Percentiles rank a stretch among this genome's conserved stretches.
Evolutionary conservation across 169 alveolate species (phyloP).

Genomic region (Amoebophrya sp.): DNA sequence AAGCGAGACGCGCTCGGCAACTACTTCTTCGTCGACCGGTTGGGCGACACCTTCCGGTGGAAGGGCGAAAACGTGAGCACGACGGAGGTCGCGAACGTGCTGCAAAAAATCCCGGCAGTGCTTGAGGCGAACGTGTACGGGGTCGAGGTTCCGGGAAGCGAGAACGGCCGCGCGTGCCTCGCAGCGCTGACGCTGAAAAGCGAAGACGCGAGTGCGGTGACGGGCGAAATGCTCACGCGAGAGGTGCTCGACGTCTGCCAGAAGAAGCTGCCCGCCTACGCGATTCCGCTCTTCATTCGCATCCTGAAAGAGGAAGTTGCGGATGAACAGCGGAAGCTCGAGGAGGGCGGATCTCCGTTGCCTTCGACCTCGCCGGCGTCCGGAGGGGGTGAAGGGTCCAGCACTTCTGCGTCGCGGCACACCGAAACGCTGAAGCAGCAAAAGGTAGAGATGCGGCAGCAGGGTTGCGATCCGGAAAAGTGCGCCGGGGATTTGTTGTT

Average conservation of each 20-base stretch:
- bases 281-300: not conserved
- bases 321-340: too few relatives aligned
- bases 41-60: conserved; percentile 14
- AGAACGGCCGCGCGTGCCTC: not conserved
- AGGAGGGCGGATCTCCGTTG: too few relatives aligned
- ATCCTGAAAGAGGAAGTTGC: not conserved
- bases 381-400: too few relatives aligned
- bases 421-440: not conserved
- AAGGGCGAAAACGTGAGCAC: conserved; percentile 14
- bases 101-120: not conserved
- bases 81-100: not conserved
- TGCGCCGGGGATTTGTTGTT: not conserved
- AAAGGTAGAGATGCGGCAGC: not conserved
- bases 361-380: too few relatives aligned
- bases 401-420: not conserved
- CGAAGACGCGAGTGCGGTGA: too few relatives aligned
- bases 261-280: not conserved
- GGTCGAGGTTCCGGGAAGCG: not conserved
- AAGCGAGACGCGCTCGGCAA: not conserved
- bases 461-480: not conserved
- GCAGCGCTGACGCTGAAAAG: not conserved
- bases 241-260: not conserved
- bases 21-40: not conserved
- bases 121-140: conserved; percentile 3
- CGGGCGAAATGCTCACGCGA: not conserved